phyloP scores from a whole-genome alignment of 2,329 filamentous ascomycete genomes.

The Aspergillus sp. region DNA sequence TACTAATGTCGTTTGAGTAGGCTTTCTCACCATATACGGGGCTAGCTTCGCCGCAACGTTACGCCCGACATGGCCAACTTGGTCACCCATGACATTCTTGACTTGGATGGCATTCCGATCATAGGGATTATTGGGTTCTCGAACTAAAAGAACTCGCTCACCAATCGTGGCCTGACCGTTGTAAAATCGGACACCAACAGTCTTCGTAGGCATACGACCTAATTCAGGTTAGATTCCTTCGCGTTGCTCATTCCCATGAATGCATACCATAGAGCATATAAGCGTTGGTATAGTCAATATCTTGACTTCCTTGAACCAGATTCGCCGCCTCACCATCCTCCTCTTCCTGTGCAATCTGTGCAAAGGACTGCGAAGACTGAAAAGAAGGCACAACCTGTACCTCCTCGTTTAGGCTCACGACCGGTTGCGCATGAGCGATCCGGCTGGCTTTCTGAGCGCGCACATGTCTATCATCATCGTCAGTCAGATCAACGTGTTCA shows the following conservation, averaged over 20 bases:
- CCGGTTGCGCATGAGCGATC: not conserved
- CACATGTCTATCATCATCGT: slow-evolving; percentile 12
- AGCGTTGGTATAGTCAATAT: slow-evolving; percentile 27
- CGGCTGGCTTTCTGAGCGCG: slow-evolving; percentile 8
- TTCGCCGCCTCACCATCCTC: slow-evolving; percentile 31
- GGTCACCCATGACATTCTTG: slow-evolving; percentile 64
- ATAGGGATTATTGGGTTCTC: slow-evolving; percentile 63
- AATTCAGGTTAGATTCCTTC: slow-evolving; percentile 1
- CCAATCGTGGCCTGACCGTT: slow-evolving; percentile 54
- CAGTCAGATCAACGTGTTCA: slow-evolving; percentile 24
- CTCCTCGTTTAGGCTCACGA: slow-evolving; percentile 18
- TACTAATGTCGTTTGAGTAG: not conserved
- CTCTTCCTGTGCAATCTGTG: slow-evolving; percentile 17
- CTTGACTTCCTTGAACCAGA: slow-evolving; percentile 27
- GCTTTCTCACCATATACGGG: slow-evolving; percentile 55
- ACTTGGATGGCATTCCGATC: slow-evolving; percentile 72
- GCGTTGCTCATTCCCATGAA: not conserved
- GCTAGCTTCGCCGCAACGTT: slow-evolving; percentile 64
- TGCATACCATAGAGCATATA: slow-evolving; percentile 36
- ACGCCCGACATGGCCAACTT: slow-evolving; percentile 73
- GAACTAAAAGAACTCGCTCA: slow-evolving; percentile 55
- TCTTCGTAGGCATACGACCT: slow-evolving; percentile 45
- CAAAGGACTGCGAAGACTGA: slow-evolving; percentile 18
- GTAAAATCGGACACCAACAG: slow-evolving; percentile 59
- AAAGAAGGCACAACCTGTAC: slow-evolving; percentile 25